Percentiles rank a stretch among this genome's conserved stretches.
These are phyloP conservation scores for Paecilomyces niveus DNA, from an alignment of 2,329 filamentous ascomycete genomes.

Conservation along the genomic window DNA sequence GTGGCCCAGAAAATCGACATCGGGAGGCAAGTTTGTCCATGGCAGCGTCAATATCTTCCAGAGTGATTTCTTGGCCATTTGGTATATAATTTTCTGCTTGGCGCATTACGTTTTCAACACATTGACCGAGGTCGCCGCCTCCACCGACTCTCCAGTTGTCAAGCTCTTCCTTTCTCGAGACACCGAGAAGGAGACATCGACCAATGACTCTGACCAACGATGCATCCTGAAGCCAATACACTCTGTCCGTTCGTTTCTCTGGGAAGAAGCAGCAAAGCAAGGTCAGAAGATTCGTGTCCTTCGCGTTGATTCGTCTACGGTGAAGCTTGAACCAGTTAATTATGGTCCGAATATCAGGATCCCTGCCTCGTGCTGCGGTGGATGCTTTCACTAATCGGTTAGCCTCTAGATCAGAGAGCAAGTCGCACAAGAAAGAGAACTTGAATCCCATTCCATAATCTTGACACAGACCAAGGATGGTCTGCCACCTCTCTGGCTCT, in stretches of 20 bases:
- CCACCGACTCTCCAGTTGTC: slow-evolving; percentile 54
- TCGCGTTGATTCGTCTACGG: slow-evolving; percentile 49
- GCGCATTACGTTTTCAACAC: slow-evolving; percentile 58
- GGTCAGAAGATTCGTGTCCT: slow-evolving; percentile 53
- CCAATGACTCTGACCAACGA: slow-evolving; percentile 61
- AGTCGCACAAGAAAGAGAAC: slow-evolving; percentile 65
- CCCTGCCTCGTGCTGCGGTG: slow-evolving; percentile 18
- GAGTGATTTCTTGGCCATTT: slow-evolving; percentile 45
- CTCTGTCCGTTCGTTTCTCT: slow-evolving; percentile 66
- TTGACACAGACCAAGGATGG: not conserved
- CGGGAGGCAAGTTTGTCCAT: slow-evolving; percentile 61
- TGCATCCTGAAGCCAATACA: slow-evolving; percentile 61
- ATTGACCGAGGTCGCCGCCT: slow-evolving; percentile 63
- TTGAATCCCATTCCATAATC: slow-evolving; percentile 35
- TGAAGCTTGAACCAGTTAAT: slow-evolving; percentile 64
- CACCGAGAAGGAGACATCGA: slow-evolving; percentile 58
- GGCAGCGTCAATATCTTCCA: slow-evolving; percentile 65
- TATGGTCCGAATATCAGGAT: slow-evolving; percentile 41
- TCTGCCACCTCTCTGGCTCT: not conserved
- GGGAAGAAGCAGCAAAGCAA: slow-evolving; percentile 72
- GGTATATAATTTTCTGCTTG: slow-evolving; percentile 46
- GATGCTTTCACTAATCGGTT: slow-evolving; percentile 31
- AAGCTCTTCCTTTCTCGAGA: slow-evolving; percentile 55
- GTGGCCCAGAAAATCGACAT: slow-evolving; percentile 63
- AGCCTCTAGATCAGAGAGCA: slow-evolving; percentile 61